Conservation (phyloP, 805 yeast species). For the Zygoascus biomembranicola region DNA sequence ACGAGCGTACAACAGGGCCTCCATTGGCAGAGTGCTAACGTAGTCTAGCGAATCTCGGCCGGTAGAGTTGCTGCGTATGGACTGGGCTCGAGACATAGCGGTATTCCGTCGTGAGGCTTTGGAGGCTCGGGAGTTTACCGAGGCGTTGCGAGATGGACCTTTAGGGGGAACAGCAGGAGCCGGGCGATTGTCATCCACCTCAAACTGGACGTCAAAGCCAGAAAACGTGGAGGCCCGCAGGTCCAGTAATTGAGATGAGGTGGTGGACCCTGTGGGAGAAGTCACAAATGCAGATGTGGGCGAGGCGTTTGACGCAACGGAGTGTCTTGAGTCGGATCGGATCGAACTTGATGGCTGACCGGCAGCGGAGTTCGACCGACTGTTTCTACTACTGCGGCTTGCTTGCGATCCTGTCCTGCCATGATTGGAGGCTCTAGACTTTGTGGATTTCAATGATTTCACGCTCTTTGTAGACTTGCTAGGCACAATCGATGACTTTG, state of each 20-base stretch:
- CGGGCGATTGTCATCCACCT: constrained; percentile 2
- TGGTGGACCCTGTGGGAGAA: not conserved
- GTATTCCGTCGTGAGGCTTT: not conserved
- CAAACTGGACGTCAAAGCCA: constrained; percentile 16
- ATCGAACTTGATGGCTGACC: not conserved
- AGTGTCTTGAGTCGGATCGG: not conserved
- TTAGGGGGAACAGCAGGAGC: not conserved
- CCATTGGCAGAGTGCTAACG: not conserved
- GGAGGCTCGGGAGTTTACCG: not conserved
- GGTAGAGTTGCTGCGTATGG: not conserved
- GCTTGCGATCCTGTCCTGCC: not conserved
- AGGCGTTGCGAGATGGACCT: not conserved
- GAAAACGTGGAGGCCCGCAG: constrained; percentile 8
- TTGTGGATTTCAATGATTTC: not conserved
- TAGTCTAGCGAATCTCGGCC: not conserved
- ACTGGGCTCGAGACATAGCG: not conserved
- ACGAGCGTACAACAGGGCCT: not conserved
- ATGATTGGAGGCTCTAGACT: not conserved
- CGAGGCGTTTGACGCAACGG: not conserved
- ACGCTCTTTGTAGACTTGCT: not conserved
- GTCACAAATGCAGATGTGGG: not conserved
- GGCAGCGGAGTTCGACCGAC: not conserved
- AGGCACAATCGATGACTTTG: too few species aligned
- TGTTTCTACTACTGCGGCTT: not conserved
- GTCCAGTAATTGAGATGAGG: not conserved